Evolutionary conservation across 1,284 basidiomycete species (phyloP).

Genomic region (Pascua sp.): DNA sequence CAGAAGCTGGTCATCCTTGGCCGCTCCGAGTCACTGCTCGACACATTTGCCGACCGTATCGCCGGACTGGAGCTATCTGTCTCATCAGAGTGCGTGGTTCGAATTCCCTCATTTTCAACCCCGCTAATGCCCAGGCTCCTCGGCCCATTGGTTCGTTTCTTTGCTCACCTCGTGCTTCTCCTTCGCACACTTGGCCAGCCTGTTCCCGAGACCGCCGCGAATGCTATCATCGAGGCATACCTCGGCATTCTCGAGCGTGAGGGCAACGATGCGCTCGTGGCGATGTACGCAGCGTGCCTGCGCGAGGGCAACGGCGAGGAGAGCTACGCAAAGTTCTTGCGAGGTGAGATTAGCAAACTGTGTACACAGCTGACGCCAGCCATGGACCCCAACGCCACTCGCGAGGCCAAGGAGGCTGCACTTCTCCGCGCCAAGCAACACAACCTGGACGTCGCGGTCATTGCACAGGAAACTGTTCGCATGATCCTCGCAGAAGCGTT

Average conservation of each 20-base stretch:
- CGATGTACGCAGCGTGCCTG: slow-evolving; percentile 86
- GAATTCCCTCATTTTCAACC: background rate
- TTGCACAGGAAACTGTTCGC: slow-evolving; percentile 77
- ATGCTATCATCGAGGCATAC: slow-evolving; percentile 83
- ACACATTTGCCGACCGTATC: slow-evolving; percentile 67
- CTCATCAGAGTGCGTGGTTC: slow-evolving; percentile 60
- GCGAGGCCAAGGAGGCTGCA: slow-evolving; percentile 66
- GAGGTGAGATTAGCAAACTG: slow-evolving; percentile 49
- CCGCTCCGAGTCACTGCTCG: slow-evolving; percentile 63
- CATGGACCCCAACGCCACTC: slow-evolving; percentile 66
- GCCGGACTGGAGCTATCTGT: slow-evolving; percentile 43
- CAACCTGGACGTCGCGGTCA: slow-evolving; percentile 73
- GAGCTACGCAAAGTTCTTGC: slow-evolving; percentile 87
- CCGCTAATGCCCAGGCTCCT: slow-evolving; percentile 15
- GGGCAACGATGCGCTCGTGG: slow-evolving; percentile 81
- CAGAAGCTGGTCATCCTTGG: slow-evolving; percentile 83
- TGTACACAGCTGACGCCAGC: slow-evolving; percentile 47
- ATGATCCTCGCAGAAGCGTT: slow-evolving; percentile 70
- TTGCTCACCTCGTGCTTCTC: slow-evolving; percentile 90
- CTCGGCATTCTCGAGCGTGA: slow-evolving; percentile 78
- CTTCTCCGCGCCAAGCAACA: slow-evolving; percentile 76
- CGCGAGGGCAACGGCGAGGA: slow-evolving; percentile 83
- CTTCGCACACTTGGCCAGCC: slow-evolving; percentile 74
- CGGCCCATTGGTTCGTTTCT: slow-evolving; percentile 68
- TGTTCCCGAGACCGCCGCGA: slow-evolving; percentile 69